Base-by-base conservation (phyloP, 2,329 filamentous ascomycete genomes). In the Onygenales sp. region DNA sequence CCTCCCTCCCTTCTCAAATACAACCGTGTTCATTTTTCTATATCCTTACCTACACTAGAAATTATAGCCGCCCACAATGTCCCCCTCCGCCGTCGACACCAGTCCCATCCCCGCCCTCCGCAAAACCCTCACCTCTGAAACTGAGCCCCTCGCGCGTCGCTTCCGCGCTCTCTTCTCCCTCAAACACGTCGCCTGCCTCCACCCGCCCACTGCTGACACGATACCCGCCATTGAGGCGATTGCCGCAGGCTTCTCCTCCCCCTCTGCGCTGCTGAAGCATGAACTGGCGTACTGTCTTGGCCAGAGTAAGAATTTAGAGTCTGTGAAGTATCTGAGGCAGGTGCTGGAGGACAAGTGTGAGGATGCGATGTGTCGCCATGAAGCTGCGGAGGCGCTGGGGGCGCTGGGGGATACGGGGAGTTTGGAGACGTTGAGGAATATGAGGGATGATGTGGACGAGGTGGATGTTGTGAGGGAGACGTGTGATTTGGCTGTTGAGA, bases 121-220 rank as follows among this genome's bases (percentile, higher is more conserved):
- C 65, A 80, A 86, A 64, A 87, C 85, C 55, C 83, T 98, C 56
- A 85, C 80, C 63, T 86, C 87, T 48, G 93, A 97, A 74, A 74
- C 80, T 11, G 86, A 87, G 57, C 84, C 91, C 45, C 86, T 98
- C 52, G 86, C 91, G 40, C 79, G 88, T 58, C 89, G 93, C 58
- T 98, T 97, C 74, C 89, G 93, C 63, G 92, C 93, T 43, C 87
- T 98, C 62, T 98, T 98, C 77, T 96, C 92, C 14, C 84, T 98
- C 56, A 98, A 98, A 76, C 88, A 97, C 69, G 77, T 97, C 56
- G 92, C 93, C 47, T 84, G 81, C 54, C 81, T 84, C 59, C 70
- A 78, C 39, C 79, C 80, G 8, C 71, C 80, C 1, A 81, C 76
- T 32, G 69, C 75, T 42, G 73, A 82, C 59, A 80, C 78, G 0